Evolutionary conservation across 1,139 yeast species (phyloP), one percentile per base, ranked within the genome.

Genomic region (Taphrina communis): DNA sequence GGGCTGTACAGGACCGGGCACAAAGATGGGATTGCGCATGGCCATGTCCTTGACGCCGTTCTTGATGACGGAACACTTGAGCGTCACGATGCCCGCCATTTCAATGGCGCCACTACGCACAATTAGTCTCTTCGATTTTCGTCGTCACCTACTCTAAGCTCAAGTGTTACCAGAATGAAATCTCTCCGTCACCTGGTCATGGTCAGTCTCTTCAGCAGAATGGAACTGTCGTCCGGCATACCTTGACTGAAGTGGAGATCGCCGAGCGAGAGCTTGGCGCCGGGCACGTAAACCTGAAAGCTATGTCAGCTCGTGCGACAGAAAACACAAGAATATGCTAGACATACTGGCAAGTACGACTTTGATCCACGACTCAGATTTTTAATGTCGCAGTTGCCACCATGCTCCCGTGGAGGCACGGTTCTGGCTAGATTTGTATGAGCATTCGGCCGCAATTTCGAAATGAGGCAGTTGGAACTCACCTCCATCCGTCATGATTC

Each of bases 311-410:
- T 17, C 17, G 17, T 39, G 14, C 6, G 6, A 39, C 6, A 39
- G 2, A 44, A 44, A 17, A n/a, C 25, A 17, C 6, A 35, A 31
- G 25, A 9, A 53, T 35, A 9, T 8, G 35, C 11, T n/a, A 7
- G 25, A 36, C 42, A 11, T 51, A 60, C 83, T 3, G 85, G 85
- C 67, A 83, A 76, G 72, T 81, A 83, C 50, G 81, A 80, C 70
- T 81, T 82, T 19, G 85, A 81, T 1, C 85, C 85, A 53, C 84
- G 75, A 3, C 84, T 80, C 31, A 83, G 75, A 70, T 82, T 82
- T 74, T 83, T 83, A 73, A 83, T 83, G 71, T 83, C 85, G 73
- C 85, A 83, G 72, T 83, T 83, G 6, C 85, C 85, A 8, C 85
- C 85, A 73, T 83, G 78, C 74, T 83, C 85, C 38, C 85, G 85